These are phyloP conservation scores for Penicillium alfredii DNA, from an alignment of 495 filamentous ascomycete genomes.

Conservation along the genomic window DNA sequence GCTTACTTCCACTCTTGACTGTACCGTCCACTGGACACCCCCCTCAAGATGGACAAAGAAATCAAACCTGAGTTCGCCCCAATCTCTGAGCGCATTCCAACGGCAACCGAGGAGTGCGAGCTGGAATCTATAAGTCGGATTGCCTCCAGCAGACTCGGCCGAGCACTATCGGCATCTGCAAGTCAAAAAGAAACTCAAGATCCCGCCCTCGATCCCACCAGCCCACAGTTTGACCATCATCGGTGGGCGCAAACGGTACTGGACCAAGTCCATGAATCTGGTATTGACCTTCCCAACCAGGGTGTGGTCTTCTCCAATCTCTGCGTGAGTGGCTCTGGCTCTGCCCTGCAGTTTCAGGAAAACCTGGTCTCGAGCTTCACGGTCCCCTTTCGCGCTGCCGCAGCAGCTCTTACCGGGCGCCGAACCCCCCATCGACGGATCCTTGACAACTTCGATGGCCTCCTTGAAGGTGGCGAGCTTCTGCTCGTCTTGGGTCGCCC, in stretches of 20 bases:
- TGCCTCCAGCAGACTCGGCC: slow-evolving; percentile 24
- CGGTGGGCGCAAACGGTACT: slow-evolving; percentile 44
- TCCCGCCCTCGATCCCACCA: slow-evolving; percentile 45
- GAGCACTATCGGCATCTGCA: slow-evolving; percentile 14
- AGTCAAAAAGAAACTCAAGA: slow-evolving; percentile 22
- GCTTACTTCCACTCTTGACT: too few relatives aligned
- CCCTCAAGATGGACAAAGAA: slow-evolving; percentile 20
- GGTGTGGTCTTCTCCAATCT: slow-evolving; percentile 45
- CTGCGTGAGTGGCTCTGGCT: slow-evolving; percentile 45
- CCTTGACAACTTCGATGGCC: slow-evolving; percentile 29
- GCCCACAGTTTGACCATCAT: slow-evolving; percentile 46
- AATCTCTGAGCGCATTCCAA: slow-evolving; percentile 10
- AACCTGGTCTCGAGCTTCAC: slow-evolving; percentile 39
- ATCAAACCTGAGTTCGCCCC: slow-evolving; percentile 15
- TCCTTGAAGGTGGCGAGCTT: slow-evolving; percentile 32
- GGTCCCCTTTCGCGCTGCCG: slow-evolving; percentile 32
- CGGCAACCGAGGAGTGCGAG: slow-evolving; percentile 18
- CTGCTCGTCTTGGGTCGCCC: slow-evolving; percentile 39
- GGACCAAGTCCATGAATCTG: slow-evolving; percentile 28
- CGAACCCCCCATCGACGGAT: slow-evolving; percentile 20
- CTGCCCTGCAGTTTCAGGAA: slow-evolving; percentile 44
- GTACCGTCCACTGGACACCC: too few relatives aligned
- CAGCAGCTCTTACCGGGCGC: slow-evolving; percentile 25
- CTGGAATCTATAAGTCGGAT: slow-evolving; percentile 19
- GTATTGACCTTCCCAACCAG: slow-evolving; percentile 24